Evolutionary conservation across 2,329 filamentous ascomycete genomes (phyloP).

Genomic region (Furcasterigmium furcatum): DNA sequence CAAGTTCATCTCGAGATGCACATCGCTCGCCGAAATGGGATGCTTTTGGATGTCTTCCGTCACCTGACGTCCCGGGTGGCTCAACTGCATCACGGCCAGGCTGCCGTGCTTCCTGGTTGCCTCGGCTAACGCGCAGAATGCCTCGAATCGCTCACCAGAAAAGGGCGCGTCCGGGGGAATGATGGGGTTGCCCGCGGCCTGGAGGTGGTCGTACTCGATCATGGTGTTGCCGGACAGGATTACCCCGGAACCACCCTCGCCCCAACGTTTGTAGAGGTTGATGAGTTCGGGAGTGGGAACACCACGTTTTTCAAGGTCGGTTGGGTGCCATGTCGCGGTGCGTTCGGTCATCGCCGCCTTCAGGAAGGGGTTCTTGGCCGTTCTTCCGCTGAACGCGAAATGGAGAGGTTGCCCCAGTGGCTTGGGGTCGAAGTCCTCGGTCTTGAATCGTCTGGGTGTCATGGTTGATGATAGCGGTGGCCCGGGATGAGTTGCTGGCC

Average conservation of each 20-base stretch:
- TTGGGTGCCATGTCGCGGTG: slow-evolving; percentile 57
- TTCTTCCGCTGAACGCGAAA: slow-evolving; percentile 48
- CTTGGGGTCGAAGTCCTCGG: slow-evolving; percentile 1
- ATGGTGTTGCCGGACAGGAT: slow-evolving; percentile 61
- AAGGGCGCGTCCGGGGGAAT: slow-evolving; percentile 49
- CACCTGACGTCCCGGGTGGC: slow-evolving; percentile 59
- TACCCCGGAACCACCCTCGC: slow-evolving; percentile 46
- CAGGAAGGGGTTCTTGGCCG: slow-evolving; percentile 60
- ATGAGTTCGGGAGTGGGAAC: slow-evolving; percentile 36
- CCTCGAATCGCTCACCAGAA: slow-evolving; percentile 55
- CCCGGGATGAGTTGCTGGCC: no score
- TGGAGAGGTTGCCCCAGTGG: slow-evolving; percentile 40
- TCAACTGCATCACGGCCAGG: slow-evolving; percentile 58
- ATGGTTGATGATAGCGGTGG: background rate
- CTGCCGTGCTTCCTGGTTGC: slow-evolving; percentile 50
- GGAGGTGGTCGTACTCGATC: slow-evolving; percentile 55
- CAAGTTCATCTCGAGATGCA: slow-evolving; percentile 30
- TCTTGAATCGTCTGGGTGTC: background rate
- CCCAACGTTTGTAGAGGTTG: slow-evolving; percentile 57
- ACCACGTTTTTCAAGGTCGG: slow-evolving; percentile 44
- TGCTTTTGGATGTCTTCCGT: slow-evolving; percentile 23
- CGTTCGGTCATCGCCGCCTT: slow-evolving; percentile 67
- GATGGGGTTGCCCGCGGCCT: slow-evolving; percentile 51
- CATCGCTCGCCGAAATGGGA: slow-evolving; percentile 35
- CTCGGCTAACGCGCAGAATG: slow-evolving; percentile 41